Conservation (phyloP, 2,329 filamentous ascomycete species). For the Hortaea sp. region DNA sequence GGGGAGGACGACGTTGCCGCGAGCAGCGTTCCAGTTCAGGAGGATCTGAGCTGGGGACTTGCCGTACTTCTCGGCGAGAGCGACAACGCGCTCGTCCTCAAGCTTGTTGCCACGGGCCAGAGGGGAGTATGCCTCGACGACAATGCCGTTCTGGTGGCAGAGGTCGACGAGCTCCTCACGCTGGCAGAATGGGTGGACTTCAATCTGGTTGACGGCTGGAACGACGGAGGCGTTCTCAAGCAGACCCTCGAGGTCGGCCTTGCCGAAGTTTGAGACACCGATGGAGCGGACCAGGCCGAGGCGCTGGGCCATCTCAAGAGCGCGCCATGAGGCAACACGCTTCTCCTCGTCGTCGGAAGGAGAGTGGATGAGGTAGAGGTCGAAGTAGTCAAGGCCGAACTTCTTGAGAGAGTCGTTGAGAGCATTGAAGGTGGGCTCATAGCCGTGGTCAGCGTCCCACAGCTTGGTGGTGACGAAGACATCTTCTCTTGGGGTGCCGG, state of each 20-base stretch:
- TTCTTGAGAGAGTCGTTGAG: conserved; percentile 63
- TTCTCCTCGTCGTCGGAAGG: conserved; percentile 36
- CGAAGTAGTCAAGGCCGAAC: conserved; percentile 81
- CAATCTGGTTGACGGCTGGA: conserved; percentile 50
- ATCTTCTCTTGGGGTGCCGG: conserved; percentile 49
- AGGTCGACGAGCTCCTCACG: conserved; percentile 62
- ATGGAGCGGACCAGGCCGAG: conserved; percentile 39
- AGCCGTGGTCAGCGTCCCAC: conserved; percentile 84
- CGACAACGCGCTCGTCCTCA: conserved; percentile 55
- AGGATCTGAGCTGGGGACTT: conserved; percentile 73
- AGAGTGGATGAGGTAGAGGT: conserved; percentile 77
- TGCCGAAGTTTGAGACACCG: conserved; percentile 57
- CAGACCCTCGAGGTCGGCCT: background rate
- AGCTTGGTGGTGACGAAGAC: conserved; percentile 91
- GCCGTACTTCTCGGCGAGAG: conserved; percentile 56
- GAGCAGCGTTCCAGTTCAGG: conserved; percentile 79
- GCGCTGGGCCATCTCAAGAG: background rate
- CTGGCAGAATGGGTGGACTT: conserved; percentile 82
- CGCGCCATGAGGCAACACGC: background rate
- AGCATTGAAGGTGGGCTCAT: conserved; percentile 44
- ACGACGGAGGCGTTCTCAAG: background rate
- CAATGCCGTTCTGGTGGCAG: conserved; percentile 59
- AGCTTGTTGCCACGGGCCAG: conserved; percentile 67
- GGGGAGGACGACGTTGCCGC: conserved; percentile 69
- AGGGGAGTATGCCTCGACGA: conserved; percentile 77